A percentile compares a stretch with the other conserved stretches of the same genome.
phyloP scores from a whole-genome alignment of 495 filamentous ascomycete species.

The Trichodelitschia bisporula region DNA sequence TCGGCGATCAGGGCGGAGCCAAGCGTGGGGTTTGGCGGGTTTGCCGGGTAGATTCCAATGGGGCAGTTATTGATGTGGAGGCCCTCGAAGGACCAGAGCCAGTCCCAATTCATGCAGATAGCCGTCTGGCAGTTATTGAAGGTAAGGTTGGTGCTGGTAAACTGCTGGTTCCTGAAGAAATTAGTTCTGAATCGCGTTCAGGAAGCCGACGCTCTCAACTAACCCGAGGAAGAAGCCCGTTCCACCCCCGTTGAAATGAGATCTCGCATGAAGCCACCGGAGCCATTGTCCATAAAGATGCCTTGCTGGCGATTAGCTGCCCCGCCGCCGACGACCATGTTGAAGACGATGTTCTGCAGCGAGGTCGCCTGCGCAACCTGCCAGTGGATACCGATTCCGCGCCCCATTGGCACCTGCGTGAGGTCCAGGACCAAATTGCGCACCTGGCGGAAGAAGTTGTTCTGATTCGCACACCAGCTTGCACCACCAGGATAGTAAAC shows the following conservation, averaged over 20 bases:
- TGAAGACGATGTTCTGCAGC: slow-evolving; percentile 18
- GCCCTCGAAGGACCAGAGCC: slow-evolving; percentile 73
- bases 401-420: slow-evolving; percentile 7
- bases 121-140: slow-evolving; percentile 81
- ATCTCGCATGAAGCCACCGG: slow-evolving; percentile 70
- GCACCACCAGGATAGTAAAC: slow-evolving; percentile 15
- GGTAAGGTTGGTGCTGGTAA: slow-evolving; percentile 71
- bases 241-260: slow-evolving; percentile 71
- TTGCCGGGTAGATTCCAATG: slow-evolving; percentile 63
- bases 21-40: slow-evolving; percentile 23
- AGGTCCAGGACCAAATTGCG: slow-evolving; percentile 21
- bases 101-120: slow-evolving; percentile 87
- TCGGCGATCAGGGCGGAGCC: slow-evolving; percentile 67
- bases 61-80: slow-evolving; percentile 58
- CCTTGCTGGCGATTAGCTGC: slow-evolving; percentile 11
- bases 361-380: slow-evolving; percentile 21
- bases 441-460: slow-evolving; percentile 21
- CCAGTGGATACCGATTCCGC: slow-evolving; percentile 17
- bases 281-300: slow-evolving; percentile 24
- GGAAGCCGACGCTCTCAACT: no score
- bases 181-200: no score
- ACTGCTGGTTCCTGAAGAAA: slow-evolving; percentile 92
- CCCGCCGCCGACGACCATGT: slow-evolving; percentile 10
- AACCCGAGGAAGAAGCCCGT: slow-evolving; percentile 72
- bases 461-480: slow-evolving; percentile 14